A percentile compares a stretch with the other conserved stretches of the same genome.
Evolutionary conservation across 2,329 filamentous ascomycete species (phyloP).

Genomic region (Talaromyces sp.): DNA sequence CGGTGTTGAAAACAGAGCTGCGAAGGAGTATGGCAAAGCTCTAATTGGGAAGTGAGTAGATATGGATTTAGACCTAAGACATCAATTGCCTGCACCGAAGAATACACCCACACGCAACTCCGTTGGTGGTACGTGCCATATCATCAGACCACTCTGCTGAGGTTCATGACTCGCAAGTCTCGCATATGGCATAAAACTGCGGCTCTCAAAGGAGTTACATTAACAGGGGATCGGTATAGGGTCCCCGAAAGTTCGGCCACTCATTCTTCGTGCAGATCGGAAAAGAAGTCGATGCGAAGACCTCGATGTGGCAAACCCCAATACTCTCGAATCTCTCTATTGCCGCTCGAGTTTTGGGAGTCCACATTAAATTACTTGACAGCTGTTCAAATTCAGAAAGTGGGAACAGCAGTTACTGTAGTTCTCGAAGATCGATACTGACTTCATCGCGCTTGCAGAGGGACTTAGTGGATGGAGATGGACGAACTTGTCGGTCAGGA

Average conservation of each 20-base stretch:
- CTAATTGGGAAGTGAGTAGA: not conserved
- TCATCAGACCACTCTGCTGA: not conserved
- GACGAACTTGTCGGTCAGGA: not conserved
- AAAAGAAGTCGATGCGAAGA: not conserved
- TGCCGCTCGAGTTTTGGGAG: not conserved
- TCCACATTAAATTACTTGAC: not conserved
- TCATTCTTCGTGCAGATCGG: not conserved
- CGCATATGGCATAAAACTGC: not conserved
- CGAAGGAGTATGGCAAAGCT: not conserved
- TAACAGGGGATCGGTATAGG: slow-evolving; percentile 1
- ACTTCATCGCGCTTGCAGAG: not conserved
- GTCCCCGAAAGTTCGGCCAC: not conserved
- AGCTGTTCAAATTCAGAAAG: not conserved
- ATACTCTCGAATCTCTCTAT: not conserved
- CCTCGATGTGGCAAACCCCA: not conserved
- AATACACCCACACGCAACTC: no score
- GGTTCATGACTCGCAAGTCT: not conserved
- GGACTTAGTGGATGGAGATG: not conserved
- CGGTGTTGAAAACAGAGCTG: not conserved
- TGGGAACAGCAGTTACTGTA: not conserved
- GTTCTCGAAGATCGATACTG: not conserved
- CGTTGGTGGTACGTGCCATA: not conserved
- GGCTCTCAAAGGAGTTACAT: not conserved
- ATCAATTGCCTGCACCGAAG: no score
- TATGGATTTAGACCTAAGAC: no score